These are phyloP conservation scores for Podila clonocystis DNA, from an alignment of 192 early-diverging fungal species.

Conservation along the genomic window DNA sequence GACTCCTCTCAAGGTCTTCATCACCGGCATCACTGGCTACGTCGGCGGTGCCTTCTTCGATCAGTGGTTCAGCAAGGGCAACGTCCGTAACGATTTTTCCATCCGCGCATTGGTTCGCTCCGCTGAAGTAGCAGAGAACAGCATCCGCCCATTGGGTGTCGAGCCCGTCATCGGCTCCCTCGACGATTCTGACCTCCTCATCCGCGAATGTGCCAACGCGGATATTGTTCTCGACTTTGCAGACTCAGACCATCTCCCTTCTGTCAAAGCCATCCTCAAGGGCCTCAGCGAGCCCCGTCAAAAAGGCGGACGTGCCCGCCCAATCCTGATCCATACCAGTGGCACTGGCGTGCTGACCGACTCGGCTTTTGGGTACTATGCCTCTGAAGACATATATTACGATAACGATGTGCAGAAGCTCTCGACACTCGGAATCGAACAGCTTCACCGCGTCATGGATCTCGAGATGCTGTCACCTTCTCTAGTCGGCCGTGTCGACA, in stretches of 20 bases:
- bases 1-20: conserved; percentile 3
- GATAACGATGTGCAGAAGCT: not conserved
- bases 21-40: conserved; percentile 11
- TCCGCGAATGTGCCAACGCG: not conserved
- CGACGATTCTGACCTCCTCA: not conserved
- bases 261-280: conserved; percentile 6
- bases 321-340: conserved; percentile 1
- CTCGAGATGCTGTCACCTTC: not conserved
- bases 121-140: not conserved
- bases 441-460: not conserved
- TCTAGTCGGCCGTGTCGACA: not conserved
- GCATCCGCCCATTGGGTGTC: not conserved
- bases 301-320: not conserved
- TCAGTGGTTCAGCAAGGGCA: not conserved
- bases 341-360: not conserved
- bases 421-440: not conserved
- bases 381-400: not conserved
- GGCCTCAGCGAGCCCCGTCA: not conserved
- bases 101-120: conserved; percentile 5
- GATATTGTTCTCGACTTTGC: conserved; percentile 14
- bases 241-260: not conserved
- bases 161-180: conserved; percentile 9
- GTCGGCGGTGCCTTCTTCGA: not conserved
- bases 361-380: not conserved
- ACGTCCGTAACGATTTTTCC: not conserved